Percentiles rank a stretch among this genome's conserved stretches.
These are phyloP conservation scores for Dryadomyces quercus-mongolicae DNA, from an alignment of 2,329 filamentous ascomycete genomes.

Conservation along the genomic window DNA sequence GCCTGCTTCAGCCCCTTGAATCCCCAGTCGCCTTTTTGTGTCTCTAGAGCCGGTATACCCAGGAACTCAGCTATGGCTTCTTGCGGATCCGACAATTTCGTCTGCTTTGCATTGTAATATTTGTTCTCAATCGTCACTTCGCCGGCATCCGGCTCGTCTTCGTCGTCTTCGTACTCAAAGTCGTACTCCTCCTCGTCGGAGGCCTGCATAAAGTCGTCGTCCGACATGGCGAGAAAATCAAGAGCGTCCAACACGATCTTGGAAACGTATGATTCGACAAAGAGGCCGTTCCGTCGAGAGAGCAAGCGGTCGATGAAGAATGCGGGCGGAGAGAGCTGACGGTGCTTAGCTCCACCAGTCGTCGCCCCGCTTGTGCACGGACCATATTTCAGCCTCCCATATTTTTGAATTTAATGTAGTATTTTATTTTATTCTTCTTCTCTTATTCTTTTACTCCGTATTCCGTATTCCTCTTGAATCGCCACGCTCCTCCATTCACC, in stretches of 20 bases:
- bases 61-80: conserved; percentile 88
- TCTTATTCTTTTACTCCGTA: neutral
- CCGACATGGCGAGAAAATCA: conserved; percentile 45
- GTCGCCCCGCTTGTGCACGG: conserved; percentile 4
- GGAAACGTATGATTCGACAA: too few species aligned
- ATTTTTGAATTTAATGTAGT: neutral
- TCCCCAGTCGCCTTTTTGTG: conserved; percentile 94
- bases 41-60: conserved; percentile 70
- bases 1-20: conserved; percentile 98
- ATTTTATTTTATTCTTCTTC: neutral
- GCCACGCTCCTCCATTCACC: neutral
- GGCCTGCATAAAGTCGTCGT: conserved; percentile 90
- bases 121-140: conserved; percentile 98
- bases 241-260: too few species aligned
- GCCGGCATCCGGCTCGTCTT: conserved; percentile 76
- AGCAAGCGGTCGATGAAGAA: too few species aligned
- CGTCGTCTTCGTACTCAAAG: conserved; percentile 88
- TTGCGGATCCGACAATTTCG: conserved; percentile 76
- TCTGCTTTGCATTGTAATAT: conserved; percentile 98
- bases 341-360: neutral
- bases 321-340: too few species aligned
- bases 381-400: conserved; percentile 5
- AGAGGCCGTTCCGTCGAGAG: too few species aligned
- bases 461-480: neutral
- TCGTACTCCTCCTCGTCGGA: conserved; percentile 90